phyloP scores from a whole-genome alignment of 176 grass and related monocot genomes.

The Triticum urartu region DNA sequence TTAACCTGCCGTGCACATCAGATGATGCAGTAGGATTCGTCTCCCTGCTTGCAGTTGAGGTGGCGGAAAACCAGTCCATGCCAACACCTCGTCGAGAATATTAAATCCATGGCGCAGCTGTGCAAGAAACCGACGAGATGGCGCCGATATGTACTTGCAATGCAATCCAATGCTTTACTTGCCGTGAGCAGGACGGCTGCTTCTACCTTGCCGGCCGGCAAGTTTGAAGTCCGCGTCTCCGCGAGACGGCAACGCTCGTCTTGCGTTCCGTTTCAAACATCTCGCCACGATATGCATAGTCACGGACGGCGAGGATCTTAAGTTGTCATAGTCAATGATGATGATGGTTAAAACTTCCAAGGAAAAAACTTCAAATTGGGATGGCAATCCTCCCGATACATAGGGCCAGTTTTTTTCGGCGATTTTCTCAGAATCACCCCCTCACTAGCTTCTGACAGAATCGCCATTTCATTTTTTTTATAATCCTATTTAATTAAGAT shows the following conservation, averaged over 20 bases:
- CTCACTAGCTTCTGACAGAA: too few relatives aligned
- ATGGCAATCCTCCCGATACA: too few relatives aligned
- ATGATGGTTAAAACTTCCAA: too few relatives aligned
- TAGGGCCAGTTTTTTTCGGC: too few relatives aligned
- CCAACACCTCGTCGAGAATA: constrained; percentile 11
- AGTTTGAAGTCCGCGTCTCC: background rate
- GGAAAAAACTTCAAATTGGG: too few relatives aligned
- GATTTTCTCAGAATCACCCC: too few relatives aligned
- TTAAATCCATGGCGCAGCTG: constrained; percentile 8
- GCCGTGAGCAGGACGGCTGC: constrained; percentile 30
- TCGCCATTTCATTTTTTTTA: too few relatives aligned
- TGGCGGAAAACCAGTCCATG: background rate
- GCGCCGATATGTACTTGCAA: background rate
- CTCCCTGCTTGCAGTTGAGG: background rate
- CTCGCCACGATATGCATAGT: too few relatives aligned
- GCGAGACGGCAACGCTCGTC: background rate
- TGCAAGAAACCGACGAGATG: constrained; percentile 18
- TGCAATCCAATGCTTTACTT: background rate
- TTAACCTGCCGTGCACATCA: background rate
- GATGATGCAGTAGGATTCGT: background rate
- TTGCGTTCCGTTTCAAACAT: constrained; percentile 1
- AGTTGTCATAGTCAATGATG: too few relatives aligned
- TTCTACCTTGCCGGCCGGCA: constrained; percentile 14
- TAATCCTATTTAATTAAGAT: too few relatives aligned
- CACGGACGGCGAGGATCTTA: too few relatives aligned